Evolutionary conservation across 108 stramenopile species (phyloP).

Genomic region (Cyclotella cryptica): DNA sequence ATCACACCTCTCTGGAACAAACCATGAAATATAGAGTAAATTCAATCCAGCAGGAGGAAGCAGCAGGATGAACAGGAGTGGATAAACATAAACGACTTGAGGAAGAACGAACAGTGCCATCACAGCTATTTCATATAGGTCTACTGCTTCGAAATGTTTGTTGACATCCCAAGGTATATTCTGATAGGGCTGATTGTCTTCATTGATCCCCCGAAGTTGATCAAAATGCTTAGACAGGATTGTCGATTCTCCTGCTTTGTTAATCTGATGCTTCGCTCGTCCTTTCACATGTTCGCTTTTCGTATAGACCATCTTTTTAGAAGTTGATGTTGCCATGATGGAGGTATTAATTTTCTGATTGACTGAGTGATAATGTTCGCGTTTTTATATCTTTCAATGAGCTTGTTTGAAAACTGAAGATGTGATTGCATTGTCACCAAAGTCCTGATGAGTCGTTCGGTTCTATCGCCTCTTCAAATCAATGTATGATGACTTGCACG

Average conservation of each 20-base stretch:
- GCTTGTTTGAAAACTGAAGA: no score
- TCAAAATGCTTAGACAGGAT: background rate
- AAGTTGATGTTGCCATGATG: background rate
- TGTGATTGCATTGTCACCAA: constrained; percentile 1
- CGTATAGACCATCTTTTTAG: background rate
- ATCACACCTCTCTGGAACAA: background rate
- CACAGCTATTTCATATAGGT: background rate
- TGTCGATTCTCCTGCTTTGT: constrained; percentile 13
- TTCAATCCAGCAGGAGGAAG: constrained; percentile 1
- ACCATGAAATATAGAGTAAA: background rate
- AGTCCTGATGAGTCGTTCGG: no score
- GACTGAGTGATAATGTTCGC: no score
- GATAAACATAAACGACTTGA: constrained; percentile 2
- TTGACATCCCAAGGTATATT: constrained; percentile 14
- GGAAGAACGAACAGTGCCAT: constrained; percentile 3
- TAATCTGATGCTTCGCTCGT: background rate
- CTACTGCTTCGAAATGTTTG: constrained; percentile 10
- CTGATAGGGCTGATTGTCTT: background rate
- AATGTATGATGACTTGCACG: no score
- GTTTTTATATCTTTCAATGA: no score
- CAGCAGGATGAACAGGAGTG: background rate
- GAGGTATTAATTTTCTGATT: background rate
- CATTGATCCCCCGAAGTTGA: background rate
- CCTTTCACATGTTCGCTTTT: background rate
- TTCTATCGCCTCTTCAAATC: no score